Evolutionary conservation across 2,329 filamentous ascomycete species (phyloP).

Genomic region (Plenodomus biglobosus): DNA sequence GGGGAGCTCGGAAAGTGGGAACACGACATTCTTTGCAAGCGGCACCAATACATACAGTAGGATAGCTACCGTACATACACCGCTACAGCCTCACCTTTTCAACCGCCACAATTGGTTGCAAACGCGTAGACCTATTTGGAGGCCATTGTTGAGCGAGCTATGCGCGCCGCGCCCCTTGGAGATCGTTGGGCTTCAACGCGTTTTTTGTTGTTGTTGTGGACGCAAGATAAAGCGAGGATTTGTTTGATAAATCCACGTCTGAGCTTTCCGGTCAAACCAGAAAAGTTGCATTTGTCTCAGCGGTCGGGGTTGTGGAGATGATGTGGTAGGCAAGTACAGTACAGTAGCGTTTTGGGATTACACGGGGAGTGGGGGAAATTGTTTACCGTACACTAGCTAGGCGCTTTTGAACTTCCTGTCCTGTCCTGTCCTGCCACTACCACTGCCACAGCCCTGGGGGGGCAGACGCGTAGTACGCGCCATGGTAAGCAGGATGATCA

Average conservation of each 20-base stretch:
- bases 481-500: slow-evolving; percentile 27
- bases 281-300: slow-evolving; percentile 30
- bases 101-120: slow-evolving; percentile 24
- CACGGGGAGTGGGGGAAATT: too few relatives aligned
- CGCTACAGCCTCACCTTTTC: slow-evolving; percentile 36
- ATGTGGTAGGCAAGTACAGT: slow-evolving; percentile 15
- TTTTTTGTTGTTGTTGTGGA: slow-evolving; percentile 10
- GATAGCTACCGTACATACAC: too few relatives aligned
- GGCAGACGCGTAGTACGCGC: slow-evolving; percentile 27
- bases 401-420: too few relatives aligned
- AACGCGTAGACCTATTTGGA: slow-evolving; percentile 8
- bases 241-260: slow-evolving; percentile 18
- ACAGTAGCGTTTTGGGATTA: slow-evolving; percentile 2
- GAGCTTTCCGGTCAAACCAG: slow-evolving; percentile 29
- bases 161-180: slow-evolving; percentile 26
- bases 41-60: too few relatives aligned
- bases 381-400: too few relatives aligned
- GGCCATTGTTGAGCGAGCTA: slow-evolving; percentile 3
- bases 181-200: slow-evolving; percentile 37
- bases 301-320: slow-evolving; percentile 12
- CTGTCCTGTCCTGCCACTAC: too few relatives aligned
- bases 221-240: slow-evolving; percentile 8
- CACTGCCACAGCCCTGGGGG: slow-evolving; percentile 17
- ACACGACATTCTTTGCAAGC: too few relatives aligned
- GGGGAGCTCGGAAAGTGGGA: slow-evolving; percentile 25